These are phyloP conservation scores for Selenicereus undatus DNA, from an alignment of 148 eudicot genomes.

Conservation along the genomic window DNA sequence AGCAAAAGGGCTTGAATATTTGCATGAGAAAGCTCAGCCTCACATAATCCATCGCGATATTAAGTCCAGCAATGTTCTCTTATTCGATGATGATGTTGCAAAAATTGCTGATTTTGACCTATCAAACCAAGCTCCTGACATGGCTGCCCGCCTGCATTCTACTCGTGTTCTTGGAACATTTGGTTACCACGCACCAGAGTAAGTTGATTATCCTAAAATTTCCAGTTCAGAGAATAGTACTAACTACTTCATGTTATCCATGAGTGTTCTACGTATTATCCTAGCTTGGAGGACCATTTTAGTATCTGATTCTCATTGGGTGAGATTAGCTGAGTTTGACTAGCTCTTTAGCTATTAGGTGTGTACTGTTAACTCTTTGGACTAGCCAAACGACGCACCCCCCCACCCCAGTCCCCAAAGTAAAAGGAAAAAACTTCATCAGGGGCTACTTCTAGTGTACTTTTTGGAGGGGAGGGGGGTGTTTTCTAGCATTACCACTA, in stretches of 20 bases:
- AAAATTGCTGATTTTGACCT: conserved; percentile 82
- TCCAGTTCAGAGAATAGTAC: background rate
- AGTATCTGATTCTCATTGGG: background rate
- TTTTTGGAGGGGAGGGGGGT: background rate
- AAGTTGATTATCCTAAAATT: conserved; percentile 23
- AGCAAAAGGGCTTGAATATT: conserved; percentile 76
- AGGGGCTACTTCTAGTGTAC: background rate
- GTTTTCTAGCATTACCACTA: background rate
- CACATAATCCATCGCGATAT: conserved; percentile 78
- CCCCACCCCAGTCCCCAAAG: too few species aligned
- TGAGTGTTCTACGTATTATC: background rate
- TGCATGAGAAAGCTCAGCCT: conserved; percentile 75
- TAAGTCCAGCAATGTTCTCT: conserved; percentile 72
- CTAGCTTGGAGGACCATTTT: background rate
- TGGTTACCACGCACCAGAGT: conserved; percentile 88
- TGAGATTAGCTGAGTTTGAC: background rate
- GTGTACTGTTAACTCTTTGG: background rate
- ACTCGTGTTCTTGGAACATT: conserved; percentile 74
- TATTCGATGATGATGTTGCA: conserved; percentile 73
- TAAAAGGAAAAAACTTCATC: background rate
- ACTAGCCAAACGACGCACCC: background rate
- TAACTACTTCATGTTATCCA: background rate
- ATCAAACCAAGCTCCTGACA: conserved; percentile 79
- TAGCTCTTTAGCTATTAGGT: background rate
- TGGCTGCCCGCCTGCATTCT: conserved; percentile 76